Evolutionary conservation across 2,329 filamentous ascomycete species (phyloP).

Genomic region (Diplocarpon rosae): DNA sequence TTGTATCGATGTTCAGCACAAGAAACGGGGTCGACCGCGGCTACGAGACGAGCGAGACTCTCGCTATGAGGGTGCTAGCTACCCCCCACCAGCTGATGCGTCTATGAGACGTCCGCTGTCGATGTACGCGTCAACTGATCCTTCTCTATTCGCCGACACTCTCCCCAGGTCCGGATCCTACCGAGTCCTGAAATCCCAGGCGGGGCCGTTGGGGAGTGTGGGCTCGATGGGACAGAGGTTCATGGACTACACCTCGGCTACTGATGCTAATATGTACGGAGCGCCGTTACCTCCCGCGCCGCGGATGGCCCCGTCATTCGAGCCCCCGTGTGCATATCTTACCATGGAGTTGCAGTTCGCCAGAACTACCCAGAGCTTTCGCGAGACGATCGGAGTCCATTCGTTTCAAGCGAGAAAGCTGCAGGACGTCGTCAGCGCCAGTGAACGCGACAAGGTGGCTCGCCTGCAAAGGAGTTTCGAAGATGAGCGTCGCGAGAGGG

Average conservation of each 20-base stretch:
- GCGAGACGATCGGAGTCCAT: conserved; percentile 41
- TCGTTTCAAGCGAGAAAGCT: conserved; percentile 39
- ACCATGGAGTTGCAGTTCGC: conserved; percentile 47
- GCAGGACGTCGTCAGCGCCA: conserved; percentile 39
- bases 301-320: conserved; percentile 29
- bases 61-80: conserved; percentile 38
- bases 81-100: conserved; percentile 19
- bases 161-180: conserved; percentile 38
- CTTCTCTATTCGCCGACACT: conserved; percentile 32
- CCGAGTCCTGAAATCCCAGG: conserved; percentile 43
- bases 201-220: conserved; percentile 31
- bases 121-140: conserved; percentile 35
- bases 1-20: conserved; percentile 76
- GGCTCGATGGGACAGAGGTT: conserved; percentile 39
- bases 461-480: conserved; percentile 41
- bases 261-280: conserved; percentile 41
- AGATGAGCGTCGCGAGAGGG: conserved; percentile 42
- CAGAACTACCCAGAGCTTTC: conserved; percentile 44
- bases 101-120: conserved; percentile 37
- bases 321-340: conserved; percentile 44
- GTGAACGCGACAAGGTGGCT: conserved; percentile 42
- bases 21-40: conserved; percentile 69
- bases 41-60: conserved; percentile 60
- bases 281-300: conserved; percentile 15
- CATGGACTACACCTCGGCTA: conserved; percentile 37